These are phyloP conservation scores for Aspergillus campestris DNA, from an alignment of 495 filamentous ascomycete genomes.

Conservation along the genomic window DNA sequence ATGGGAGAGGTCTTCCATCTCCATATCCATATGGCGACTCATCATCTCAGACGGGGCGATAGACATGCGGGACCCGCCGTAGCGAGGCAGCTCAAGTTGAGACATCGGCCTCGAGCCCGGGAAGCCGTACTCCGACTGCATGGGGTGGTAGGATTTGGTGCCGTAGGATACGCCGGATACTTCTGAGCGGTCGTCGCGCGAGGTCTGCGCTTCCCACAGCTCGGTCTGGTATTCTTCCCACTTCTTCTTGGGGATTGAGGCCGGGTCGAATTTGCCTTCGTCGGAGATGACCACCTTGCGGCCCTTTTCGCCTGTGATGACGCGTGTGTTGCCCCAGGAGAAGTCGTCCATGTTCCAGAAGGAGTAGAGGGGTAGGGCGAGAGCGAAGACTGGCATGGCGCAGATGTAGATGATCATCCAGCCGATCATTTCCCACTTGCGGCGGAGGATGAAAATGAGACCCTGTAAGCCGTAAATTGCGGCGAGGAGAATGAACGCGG, in stretches of 20 bases:
- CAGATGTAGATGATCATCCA: constrained; percentile 98
- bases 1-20: constrained; percentile 60
- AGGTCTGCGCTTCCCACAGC: constrained; percentile 83
- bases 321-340: constrained; percentile 92
- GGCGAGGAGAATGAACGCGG: constrained; percentile 79
- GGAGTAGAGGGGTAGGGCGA: constrained; percentile 84
- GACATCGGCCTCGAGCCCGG: constrained; percentile 64
- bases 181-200: constrained; percentile 82
- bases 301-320: constrained; percentile 94
- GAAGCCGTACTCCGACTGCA: constrained; percentile 38
- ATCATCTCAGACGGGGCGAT: constrained; percentile 70
- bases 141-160: constrained; percentile 66
- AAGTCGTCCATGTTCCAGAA: constrained; percentile 99
- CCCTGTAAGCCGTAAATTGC: constrained; percentile 96
- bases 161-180: constrained; percentile 84
- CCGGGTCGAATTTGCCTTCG: constrained; percentile 96
- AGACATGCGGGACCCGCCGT: constrained; percentile 61
- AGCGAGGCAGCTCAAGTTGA: constrained; percentile 54
- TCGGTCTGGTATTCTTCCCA: constrained; percentile 99
- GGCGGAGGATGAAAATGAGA: constrained; percentile 89
- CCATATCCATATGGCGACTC: constrained; percentile 50
- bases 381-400: constrained; percentile 86
- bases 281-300: constrained; percentile 89
- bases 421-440: constrained; percentile 98
- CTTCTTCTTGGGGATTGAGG: constrained; percentile 88